These are phyloP conservation scores for Vigna radiata DNA, from an alignment of 306 rosid genomes.

Conservation along the genomic window DNA sequence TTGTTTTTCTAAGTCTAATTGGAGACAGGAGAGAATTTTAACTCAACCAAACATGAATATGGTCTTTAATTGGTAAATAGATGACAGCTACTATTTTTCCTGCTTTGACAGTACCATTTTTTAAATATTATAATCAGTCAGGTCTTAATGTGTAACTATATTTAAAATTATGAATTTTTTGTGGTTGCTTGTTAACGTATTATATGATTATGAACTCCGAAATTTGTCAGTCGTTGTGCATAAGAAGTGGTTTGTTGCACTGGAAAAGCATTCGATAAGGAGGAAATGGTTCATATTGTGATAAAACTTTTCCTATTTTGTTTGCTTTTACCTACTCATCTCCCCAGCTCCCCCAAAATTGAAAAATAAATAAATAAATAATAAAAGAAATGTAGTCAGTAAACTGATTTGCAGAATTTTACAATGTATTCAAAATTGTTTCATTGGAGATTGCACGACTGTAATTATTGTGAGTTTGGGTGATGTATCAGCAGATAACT, in stretches of 20 bases:
- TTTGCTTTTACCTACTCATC: background rate
- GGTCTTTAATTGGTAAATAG: slow-evolving; percentile 25
- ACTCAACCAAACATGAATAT: slow-evolving; percentile 7
- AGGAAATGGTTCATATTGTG: background rate
- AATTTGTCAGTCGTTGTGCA: slow-evolving; percentile 38
- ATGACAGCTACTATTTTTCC: slow-evolving; percentile 2
- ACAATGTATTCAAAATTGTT: slow-evolving; percentile 17
- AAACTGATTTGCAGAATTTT: slow-evolving; percentile 17
- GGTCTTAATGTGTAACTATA: background rate
- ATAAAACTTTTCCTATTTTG: slow-evolving; percentile 6
- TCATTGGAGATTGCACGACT: background rate
- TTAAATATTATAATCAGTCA: slow-evolving; percentile 22
- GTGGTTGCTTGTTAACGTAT: slow-evolving; percentile 21
- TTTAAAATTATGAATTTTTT: slow-evolving; percentile 5
- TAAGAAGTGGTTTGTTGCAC: slow-evolving; percentile 36
- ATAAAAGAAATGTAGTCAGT: background rate
- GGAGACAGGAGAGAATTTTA: background rate
- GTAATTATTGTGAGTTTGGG: slow-evolving; percentile 6
- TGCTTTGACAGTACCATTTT: slow-evolving; percentile 12
- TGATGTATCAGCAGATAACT: background rate
- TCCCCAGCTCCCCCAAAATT: too few relatives aligned
- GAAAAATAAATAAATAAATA: too few relatives aligned
- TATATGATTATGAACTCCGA: background rate
- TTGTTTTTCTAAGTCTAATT: slow-evolving; percentile 22
- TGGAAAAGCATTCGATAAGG: slow-evolving; percentile 1